A percentile compares a stretch with the other conserved stretches of the same genome.
phyloP scores from a whole-genome alignment of 257 asterid genomes.

The Ajuga chamaepitys region DNA sequence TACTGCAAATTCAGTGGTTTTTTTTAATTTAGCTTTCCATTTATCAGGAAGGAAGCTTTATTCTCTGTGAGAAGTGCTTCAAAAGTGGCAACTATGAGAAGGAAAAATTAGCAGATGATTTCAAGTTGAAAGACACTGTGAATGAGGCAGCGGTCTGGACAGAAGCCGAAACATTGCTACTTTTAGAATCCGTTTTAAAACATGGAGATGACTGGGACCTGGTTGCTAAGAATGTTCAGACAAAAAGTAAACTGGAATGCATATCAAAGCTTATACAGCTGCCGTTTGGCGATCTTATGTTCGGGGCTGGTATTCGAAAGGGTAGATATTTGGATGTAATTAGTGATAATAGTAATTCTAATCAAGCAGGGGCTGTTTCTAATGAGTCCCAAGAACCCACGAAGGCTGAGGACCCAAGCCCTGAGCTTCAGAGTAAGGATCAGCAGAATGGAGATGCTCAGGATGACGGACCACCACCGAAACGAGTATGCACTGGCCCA shows the following conservation, averaged over 20 bases:
- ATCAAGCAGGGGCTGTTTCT: constrained; percentile 26
- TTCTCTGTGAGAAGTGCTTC: constrained; percentile 77
- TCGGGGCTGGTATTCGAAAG: constrained; percentile 47
- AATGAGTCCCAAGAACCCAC: constrained; percentile 28
- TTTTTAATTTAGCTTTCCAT: constrained; percentile 18
- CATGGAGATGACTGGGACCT: constrained; percentile 98
- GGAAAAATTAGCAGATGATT: constrained; percentile 50
- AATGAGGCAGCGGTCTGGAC: constrained; percentile 58
- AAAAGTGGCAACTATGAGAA: constrained; percentile 49
- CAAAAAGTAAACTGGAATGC: constrained; percentile 81
- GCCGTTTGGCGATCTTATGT: constrained; percentile 85
- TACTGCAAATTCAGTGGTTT: constrained; percentile 2
- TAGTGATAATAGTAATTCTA: constrained; percentile 27
- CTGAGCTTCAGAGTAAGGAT: constrained; percentile 32
- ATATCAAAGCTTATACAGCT: constrained; percentile 82
- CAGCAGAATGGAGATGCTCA: constrained; percentile 41
- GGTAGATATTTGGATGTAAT: constrained; percentile 34
- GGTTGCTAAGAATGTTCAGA: constrained; percentile 62
- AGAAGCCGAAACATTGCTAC: constrained; percentile 80
- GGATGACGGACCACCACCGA: constrained; percentile 46
- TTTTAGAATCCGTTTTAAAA: constrained; percentile 78
- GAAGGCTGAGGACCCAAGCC: constrained; percentile 25
- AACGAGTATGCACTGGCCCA: constrained; percentile 46
- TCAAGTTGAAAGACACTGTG: constrained; percentile 40
- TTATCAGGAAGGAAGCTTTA: constrained; percentile 46